Base-by-base conservation (phyloP, 805 yeast genomes). In the Debaryomyces tyrocola region DNA sequence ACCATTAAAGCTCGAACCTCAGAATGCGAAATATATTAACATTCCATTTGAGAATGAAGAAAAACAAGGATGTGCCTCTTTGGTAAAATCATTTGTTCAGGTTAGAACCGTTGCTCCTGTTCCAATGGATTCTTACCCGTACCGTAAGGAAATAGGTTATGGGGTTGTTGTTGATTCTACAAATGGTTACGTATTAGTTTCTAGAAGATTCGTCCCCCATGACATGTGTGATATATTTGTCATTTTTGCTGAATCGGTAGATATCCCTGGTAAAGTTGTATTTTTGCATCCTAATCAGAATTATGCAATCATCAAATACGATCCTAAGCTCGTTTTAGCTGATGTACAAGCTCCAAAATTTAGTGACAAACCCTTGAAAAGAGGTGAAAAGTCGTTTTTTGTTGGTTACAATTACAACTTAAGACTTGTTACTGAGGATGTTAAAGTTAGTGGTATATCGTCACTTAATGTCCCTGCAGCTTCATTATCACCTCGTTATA, bases 251-350 rank as follows among this genome's bases (percentile, higher is more conserved):
- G 96, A 91, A 52, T 85, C 96, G 0, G 80, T 88, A 18, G 81
- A 84, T 52, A 77, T 90, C 11, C 89, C 95, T 0, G 97, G 85
- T 1, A 75, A 82, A 51, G 94, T 90, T 20, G 83, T 83, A 18
- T 91, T 90, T 56, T 69, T 89, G 58, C 97, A 90, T 61, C 97
- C 97, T 29, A 81, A 88, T 33, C 88, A 85, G 55, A 90, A 90
- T 55, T 90, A 86, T 64, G 90, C 95, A 1, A 80, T 90, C 46
- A 74, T 91, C 20, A 80, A 87, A 62, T 91, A 89, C 63, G 96
- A 91, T 60, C 90, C 96, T 7, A 57, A 72, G 4, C 67, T 89
- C 42, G 85, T 91, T 12, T 62, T 77, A 18, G 91, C 96, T 2
- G 86, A 85, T 36, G 80, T 89, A 7, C 67, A 71, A 38, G 78